Evolutionary conservation across 345 rosid species (phyloP), one percentile per base, ranked within the genome.

Genomic region (Iberis pinnata): DNA sequence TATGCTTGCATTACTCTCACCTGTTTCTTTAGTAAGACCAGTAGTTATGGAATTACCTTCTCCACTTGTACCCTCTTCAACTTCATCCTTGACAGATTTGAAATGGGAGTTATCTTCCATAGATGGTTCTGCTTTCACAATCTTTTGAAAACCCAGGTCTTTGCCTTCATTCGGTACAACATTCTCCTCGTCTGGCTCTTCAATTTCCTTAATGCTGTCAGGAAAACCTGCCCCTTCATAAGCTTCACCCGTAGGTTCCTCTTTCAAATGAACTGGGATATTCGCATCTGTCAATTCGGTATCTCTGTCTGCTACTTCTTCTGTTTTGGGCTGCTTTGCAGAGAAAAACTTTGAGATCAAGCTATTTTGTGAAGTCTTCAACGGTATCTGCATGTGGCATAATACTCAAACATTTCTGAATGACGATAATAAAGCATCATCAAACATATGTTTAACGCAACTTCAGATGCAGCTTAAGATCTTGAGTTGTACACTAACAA

Each of bases 331-430:
- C 41, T 56, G 77, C 75, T 78, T 80, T 49, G 53, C 56, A 15
- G 72, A 56, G 70, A 84, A 90, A 64, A 84, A 90, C 56, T 80
- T 87, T 5, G 93, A 78, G 71, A 90, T 87, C 32, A 73, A 64
- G 53, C 65, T 74, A 45, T 78, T 82, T 26, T 70, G 78, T 36
- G 73, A 70, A 6, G 64, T 39, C 75, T 82, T 80, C 57, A 80
- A 19, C 19, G 58, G 73, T 60, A 87, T 69, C 95, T 87, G 82
- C 74, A 61, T 43, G 18, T 52, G 44, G 24, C 41, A 54, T 22
- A 29, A 35, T 16, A 39, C 43, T 9, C 11, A 3, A 22, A 8
- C 9, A 63, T 26, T 25, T 40, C 2, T 16, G 41, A 43, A 62
- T 43, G 38, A 62, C 2, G 6, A 52, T 13, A 25, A 32, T 25